Base-by-base conservation (phyloP, 345 rosid genomes). In the Eucalyptus lansdowneana region DNA sequence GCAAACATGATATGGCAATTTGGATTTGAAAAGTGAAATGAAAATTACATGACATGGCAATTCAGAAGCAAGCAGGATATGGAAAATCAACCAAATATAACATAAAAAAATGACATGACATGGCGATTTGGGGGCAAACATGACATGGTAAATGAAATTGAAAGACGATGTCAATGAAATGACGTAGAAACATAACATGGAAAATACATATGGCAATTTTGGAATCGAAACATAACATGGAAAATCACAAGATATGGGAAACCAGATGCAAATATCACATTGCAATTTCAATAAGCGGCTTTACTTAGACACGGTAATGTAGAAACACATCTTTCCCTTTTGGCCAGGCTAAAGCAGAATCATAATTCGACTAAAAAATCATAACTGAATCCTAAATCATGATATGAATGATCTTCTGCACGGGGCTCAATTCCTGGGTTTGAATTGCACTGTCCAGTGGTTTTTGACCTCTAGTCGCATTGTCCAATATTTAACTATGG, bases 61-160 rank as follows among this genome's bases (percentile, higher is more conserved):
- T 67, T 31, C 0, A 15, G 9, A 65, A 7, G 19, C 6, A n/a
- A n/a, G 21, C 6, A 8, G 9, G 0, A 0, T 27, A 60, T 60
- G 67, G 19, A 65, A 65, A 65, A 65, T n/a, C 37, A n/a, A n/a
- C 16, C 76, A 65, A 65, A n/a, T 34, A 14, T n/a, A 14, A 65
- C 16, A 65, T 0, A 0, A 34, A 65, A n/a, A n/a, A 65, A 65
- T n/a, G 37, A 65, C 0, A 65, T 4, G 40, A 65, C 37, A 65
- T 2, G 37, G 76, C 3, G 40, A 65, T 14, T n/a, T n/a, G 37
- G 34, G 0, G 76, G n/a, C 72, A 65, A 65, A 65, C 37, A n/a
- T n/a, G 76, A 8, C 37, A n/a, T 0, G 19, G 37, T 34, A n/a
- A 67, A 67, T 67, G 11, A 3, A 67, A 65, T 65, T 0, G n/a